These are phyloP conservation scores for Saccharomycopsis fibuligera DNA, from an alignment of 805 yeast genomes.

Conservation along the genomic window DNA sequence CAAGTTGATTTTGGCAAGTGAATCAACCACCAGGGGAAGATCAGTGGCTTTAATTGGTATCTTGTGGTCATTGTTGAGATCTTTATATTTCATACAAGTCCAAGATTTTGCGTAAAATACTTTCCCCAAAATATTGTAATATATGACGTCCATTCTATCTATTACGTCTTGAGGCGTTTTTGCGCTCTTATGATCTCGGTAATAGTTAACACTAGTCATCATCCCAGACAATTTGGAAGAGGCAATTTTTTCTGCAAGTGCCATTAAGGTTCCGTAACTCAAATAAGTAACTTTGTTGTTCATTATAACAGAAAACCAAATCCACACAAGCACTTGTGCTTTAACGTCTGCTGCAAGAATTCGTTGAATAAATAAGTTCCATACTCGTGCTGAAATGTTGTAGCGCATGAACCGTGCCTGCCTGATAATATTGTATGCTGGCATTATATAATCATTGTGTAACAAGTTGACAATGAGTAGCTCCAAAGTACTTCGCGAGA, in stretches of 20 bases:
- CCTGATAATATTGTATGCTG: conserved; percentile 4
- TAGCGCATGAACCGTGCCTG: neutral
- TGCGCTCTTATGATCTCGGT: no score
- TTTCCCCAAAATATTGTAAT: no score
- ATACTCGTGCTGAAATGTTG: conserved; percentile 10
- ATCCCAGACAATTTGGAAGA: no score
- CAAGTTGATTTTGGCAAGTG: no score
- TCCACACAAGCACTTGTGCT: conserved; percentile 1
- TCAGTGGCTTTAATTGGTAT: no score
- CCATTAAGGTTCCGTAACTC: conserved; percentile 5
- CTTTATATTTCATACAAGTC: no score
- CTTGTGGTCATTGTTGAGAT: no score
- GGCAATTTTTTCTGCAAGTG: neutral
- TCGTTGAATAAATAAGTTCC: conserved; percentile 11
- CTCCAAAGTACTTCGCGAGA: conserved; percentile 7
- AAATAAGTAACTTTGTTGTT: conserved; percentile 2
- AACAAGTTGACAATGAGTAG: conserved; percentile 8
- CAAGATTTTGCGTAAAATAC: no score
- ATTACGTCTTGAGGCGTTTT: no score
- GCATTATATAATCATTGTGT: conserved; percentile 4
- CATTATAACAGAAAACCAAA: conserved; percentile 3
- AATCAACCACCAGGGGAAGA: no score
- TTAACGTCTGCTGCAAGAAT: neutral
- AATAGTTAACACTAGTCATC: no score
- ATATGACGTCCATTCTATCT: no score